Evolutionary conservation across 306 rosid genomes (phyloP), one percentile per base, ranked within the genome.

Genomic region (Cicer pinnatifidum): DNA sequence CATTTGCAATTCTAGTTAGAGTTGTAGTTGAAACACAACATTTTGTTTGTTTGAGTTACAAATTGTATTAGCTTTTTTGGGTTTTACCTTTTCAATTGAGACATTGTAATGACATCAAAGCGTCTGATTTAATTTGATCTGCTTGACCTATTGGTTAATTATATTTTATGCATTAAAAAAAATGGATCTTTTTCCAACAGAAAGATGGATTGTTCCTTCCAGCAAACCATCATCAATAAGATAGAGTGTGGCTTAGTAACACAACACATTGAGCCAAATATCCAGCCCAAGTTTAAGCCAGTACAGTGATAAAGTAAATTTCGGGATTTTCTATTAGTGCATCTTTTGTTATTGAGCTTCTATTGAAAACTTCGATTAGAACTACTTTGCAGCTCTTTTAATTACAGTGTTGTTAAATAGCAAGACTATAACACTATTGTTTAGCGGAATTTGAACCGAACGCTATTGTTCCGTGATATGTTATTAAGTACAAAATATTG

Each of bases 11-110:
- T 60, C 67, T 20, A 3, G 73, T 58, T 67, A 54, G 51, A 41
- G 41, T 44, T 69, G 76, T 69, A 47, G 70, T 23, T n/a, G 44
- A 68, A 56, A 33, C 69, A 48, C n/a, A 63, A 78, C 66, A 10
- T 78, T 81, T 74, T 74, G 80, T 44, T 54, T 9, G 48, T 64
- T 3, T 28, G 19, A 62, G 82, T 46, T 60, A 69, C 61, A 61
- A 54, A 39, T 72, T 64, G 73, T 45, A 53, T 71, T 81, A 84
- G 85, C 19, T 69, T 64, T 45, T 58, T 2, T 59, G 62, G 67
- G 11, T 50, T 68, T 51, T 84, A 68, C 39, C 1, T 44, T 62
- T 56, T 66, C 74, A 59, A 56, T 45, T 73, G 61, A 20, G 75
- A 69, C 71, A 69, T 11, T 75, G 51, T 50, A 56, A 50, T 58